Conservation (phyloP, 139 green algal species). For the Micractinium sp. region DNA sequence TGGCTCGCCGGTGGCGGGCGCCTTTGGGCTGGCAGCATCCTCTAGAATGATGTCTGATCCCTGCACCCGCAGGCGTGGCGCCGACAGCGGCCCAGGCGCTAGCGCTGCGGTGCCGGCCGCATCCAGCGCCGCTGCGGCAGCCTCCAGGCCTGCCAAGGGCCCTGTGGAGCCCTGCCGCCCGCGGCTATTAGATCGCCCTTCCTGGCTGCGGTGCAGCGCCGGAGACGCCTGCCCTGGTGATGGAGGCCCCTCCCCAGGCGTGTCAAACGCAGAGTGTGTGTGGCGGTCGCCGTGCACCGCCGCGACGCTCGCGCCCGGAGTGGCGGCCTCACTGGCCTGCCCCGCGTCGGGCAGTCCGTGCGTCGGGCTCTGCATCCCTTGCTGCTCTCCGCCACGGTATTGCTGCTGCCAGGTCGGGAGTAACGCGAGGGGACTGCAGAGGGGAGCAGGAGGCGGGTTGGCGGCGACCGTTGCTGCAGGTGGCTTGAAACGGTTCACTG, state of each 20-base stretch:
- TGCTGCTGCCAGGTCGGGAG: no score
- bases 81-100: neutral
- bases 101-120: neutral
- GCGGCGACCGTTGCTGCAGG: no score
- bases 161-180: neutral
- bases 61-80: conserved; percentile 31
- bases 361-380: neutral
- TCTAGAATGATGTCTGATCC: conserved; percentile 45
- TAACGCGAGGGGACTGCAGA: no score
- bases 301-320: conserved; percentile 20
- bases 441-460: no score
- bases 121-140: neutral
- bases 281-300: conserved; percentile 13
- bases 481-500: no score
- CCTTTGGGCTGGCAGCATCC: conserved; percentile 6
- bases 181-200: conserved; percentile 3
- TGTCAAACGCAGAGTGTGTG: conserved; percentile 15
- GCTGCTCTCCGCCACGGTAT: no score
- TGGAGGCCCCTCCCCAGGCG: neutral
- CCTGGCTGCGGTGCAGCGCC: neutral
- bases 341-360: neutral
- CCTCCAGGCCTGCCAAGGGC: neutral
- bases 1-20: neutral
- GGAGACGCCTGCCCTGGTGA: conserved; percentile 1
- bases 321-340: conserved; percentile 18